Evolutionary conservation across 306 rosid species (phyloP), one percentile per base, ranked within the genome.

Genomic region (Quercus aquifolioides): DNA sequence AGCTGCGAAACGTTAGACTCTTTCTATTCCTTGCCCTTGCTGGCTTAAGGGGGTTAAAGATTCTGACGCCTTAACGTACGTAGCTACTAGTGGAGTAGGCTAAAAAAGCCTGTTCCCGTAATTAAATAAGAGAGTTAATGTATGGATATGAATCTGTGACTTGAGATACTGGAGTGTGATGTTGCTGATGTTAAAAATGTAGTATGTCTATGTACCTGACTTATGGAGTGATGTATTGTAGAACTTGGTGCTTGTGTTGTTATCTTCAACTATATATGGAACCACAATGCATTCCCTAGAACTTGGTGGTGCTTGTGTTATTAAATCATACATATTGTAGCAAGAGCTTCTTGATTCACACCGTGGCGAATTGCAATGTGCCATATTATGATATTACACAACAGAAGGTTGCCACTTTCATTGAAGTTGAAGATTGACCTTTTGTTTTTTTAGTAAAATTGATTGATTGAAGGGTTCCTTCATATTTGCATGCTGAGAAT

Each of bases 171-270:
- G 77, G 59, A 58, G 77, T 4, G 69, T 79, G 72, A 56, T 78
- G 70, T 86, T 65, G 33, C 26, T 62, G 69, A 19, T 46, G 41
- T 75, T 21, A 20, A 57, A 19, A 33, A 55, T 63, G 49, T 14
- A 25, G 59, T 63, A 74, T 81, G 18, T 76, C 77, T 73, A 56
- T 85, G 19, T 82, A 7, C 46, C 82, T 58, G 72, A 70, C 81
- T 76, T 73, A 74, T 79, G 79, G 58, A 78, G 43, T 74, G 72
- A 69, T 83, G 87, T 87, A 82, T 41, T 51, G 71, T 76, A 78
- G 19, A 85, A 76, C 86, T 76, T 49, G 74, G 77, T 67, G 23
- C 17, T 12, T 78, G 69, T 78, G 74, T 57, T 83, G 73, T 76
- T 55, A 19, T 3, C 69, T 64, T 67, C 18, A 31, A 46, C 54